phyloP scores from a whole-genome alignment of 2,329 filamentous ascomycete species.

The Microsporum canis region DNA sequence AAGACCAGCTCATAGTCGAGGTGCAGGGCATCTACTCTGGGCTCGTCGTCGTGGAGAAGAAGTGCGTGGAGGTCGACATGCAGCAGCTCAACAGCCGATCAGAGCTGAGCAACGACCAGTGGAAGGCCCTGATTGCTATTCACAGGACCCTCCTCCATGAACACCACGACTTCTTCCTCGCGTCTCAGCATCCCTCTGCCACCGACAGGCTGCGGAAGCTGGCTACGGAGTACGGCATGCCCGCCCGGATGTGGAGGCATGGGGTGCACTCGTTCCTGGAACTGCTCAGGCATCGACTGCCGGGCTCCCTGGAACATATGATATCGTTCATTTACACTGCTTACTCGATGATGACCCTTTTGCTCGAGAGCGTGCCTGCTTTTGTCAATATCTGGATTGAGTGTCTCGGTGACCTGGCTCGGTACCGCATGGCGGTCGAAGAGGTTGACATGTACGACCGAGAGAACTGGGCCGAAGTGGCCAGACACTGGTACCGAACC shows the following conservation, averaged over 20 bases:
- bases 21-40: conserved; percentile 57
- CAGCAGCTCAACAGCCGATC: conserved; percentile 46
- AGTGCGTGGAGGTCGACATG: conserved; percentile 74
- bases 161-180: conserved; percentile 77
- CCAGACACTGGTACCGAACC: conserved; percentile 72
- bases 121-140: conserved; percentile 70
- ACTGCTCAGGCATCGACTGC: conserved; percentile 60
- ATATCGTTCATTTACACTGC: conserved; percentile 78
- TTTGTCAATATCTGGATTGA: conserved; percentile 92
- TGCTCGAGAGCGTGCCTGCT: conserved; percentile 71
- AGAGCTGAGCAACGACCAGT: conserved; percentile 53
- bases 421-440: conserved; percentile 87
- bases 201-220: conserved; percentile 55
- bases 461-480: conserved; percentile 71
- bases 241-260: conserved; percentile 85
- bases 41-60: conserved; percentile 73
- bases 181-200: conserved; percentile 73
- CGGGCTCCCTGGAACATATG: conserved; percentile 76
- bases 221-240: conserved; percentile 68
- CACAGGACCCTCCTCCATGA: conserved; percentile 73
- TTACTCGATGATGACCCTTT: conserved; percentile 77
- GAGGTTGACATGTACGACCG: conserved; percentile 63
- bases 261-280: conserved; percentile 82
- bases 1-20: conserved; percentile 68
- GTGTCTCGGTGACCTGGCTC: conserved; percentile 72